Evolutionary conservation across 2,329 filamentous ascomycete genomes (phyloP).

Genomic region (Moelleriella libera): DNA sequence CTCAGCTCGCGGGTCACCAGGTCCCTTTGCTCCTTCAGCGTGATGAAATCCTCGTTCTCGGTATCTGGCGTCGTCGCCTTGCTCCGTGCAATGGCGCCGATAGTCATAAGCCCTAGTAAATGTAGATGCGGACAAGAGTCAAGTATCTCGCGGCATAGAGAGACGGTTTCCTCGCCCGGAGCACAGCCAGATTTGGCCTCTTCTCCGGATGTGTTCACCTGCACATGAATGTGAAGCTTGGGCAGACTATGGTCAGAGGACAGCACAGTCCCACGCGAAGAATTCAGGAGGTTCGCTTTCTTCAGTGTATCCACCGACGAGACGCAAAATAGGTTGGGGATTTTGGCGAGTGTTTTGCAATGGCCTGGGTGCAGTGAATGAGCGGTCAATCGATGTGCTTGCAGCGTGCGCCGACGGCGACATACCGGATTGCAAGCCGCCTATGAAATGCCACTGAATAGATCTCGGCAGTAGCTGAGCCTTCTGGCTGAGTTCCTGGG

Average conservation of each 20-base stretch:
- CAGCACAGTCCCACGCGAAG: conserved; percentile 50
- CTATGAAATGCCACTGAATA: conserved; percentile 94
- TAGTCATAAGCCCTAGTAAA: conserved; percentile 86
- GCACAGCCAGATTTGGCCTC: conserved; percentile 69
- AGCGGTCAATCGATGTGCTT: not conserved
- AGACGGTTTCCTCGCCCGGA: conserved; percentile 46
- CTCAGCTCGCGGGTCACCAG: conserved; percentile 41
- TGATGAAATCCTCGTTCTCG: conserved; percentile 84
- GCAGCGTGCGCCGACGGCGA: not conserved
- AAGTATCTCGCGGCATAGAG: conserved; percentile 55
- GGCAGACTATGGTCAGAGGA: conserved; percentile 20
- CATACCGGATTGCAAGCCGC: conserved; percentile 65
- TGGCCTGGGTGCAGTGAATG: conserved; percentile 45
- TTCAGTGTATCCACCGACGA: conserved; percentile 80
- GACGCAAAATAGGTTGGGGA: conserved; percentile 82
- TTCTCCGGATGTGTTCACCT: conserved; percentile 92
- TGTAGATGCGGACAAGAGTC: conserved; percentile 58
- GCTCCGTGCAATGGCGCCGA: conserved; percentile 83
- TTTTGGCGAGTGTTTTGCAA: conserved; percentile 73
- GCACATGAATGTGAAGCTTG: conserved; percentile 64
- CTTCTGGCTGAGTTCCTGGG: conserved; percentile 80
- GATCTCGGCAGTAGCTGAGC: conserved; percentile 59
- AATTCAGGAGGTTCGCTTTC: conserved; percentile 73
- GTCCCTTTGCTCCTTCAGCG: conserved; percentile 56
- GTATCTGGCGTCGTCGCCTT: conserved; percentile 56